Base-by-base conservation (phyloP, 2,329 filamentous ascomycete species). In the Thermoascus crustaceus region DNA sequence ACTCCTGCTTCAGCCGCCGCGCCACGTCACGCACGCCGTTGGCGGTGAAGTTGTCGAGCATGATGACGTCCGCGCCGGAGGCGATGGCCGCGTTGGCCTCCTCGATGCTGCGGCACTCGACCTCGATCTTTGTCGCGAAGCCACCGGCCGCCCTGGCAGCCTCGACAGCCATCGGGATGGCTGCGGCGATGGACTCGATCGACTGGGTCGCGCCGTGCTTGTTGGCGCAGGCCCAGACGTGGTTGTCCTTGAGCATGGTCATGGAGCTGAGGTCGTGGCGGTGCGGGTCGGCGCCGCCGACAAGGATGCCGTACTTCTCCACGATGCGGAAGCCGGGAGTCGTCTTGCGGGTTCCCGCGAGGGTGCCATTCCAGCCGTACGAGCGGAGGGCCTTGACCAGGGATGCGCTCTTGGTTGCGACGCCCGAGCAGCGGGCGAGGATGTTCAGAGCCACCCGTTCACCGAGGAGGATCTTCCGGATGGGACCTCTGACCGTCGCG, bases 161-260 rank as follows among this genome's bases (percentile, higher is more conserved):
- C 25, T 69, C 69, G 16, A 98, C 88, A 4, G 91, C 91, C 14
- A 83, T 78, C 1, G 82, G 79, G 60, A 98, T 96, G 55, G 82
- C 85, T 17, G 71, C 71, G 25, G 62, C 57, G 34, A 64, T 61
- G 2, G 46, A 48, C 24, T 47, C 44, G 11, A 41, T 42, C n/a
- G 40, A 43, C 11, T 42, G 13, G 34, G 42, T n/a, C 46, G 43
- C 0, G 45, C 48, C 46, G 4, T 48, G 38, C 40, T 64, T 63
- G 36, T 64, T 59, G 32, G 82, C 82, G 35, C 83, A 81, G 43
- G 85, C 86, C 82, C 89, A 95, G 38, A 98, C 82, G 64, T 98
- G 91, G 64, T 98, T 98, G 64, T 98, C 91, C 69, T 98, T 98
- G 46, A 98, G 73, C 91, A 98, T 98, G 38, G 88, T 88, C 91